Evolutionary conservation across 2,329 filamentous ascomycete species (phyloP).

Genomic region (Whalleya microplaca): DNA sequence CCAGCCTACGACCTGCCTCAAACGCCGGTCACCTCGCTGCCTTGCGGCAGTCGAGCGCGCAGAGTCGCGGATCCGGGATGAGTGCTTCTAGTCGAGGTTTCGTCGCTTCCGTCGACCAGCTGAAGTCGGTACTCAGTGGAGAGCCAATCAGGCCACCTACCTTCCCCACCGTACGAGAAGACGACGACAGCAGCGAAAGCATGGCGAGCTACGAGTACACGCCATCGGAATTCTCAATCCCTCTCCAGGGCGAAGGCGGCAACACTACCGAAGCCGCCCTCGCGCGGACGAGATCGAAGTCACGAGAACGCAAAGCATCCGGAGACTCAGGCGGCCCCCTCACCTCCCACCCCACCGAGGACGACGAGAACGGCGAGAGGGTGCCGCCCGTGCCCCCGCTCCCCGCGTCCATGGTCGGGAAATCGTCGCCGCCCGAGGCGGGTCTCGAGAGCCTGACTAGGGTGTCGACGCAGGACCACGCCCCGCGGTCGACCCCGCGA

Average conservation of each 20-base stretch:
- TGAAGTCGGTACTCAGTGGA: constrained; percentile 64
- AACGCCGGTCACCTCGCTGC: constrained; percentile 44
- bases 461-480: constrained; percentile 42
- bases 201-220: constrained; percentile 72
- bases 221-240: constrained; percentile 68
- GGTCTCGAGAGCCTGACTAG: constrained; percentile 31
- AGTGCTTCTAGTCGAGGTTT: constrained; percentile 51
- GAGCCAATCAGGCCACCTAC: constrained; percentile 47
- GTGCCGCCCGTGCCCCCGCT: constrained; percentile 63
- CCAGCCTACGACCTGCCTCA: constrained; percentile 55
- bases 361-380: constrained; percentile 38
- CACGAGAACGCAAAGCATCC: constrained; percentile 34
- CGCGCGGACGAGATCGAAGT: constrained; percentile 32
- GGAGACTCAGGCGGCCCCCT: constrained; percentile 34
- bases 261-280: constrained; percentile 30
- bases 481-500: constrained; percentile 33
- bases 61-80: constrained; percentile 52
- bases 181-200: constrained; percentile 64
- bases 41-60: constrained; percentile 57
- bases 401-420: constrained; percentile 41
- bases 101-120: constrained; percentile 65
- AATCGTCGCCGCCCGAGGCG: constrained; percentile 22
- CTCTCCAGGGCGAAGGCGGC: constrained; percentile 38
- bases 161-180: constrained; percentile 43
- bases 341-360: constrained; percentile 36